Percentiles rank a stretch among this genome's conserved stretches.
These are phyloP conservation scores for Naganishia cerealis DNA, from an alignment of 1,284 basidiomycete genomes.

Conservation along the genomic window DNA sequence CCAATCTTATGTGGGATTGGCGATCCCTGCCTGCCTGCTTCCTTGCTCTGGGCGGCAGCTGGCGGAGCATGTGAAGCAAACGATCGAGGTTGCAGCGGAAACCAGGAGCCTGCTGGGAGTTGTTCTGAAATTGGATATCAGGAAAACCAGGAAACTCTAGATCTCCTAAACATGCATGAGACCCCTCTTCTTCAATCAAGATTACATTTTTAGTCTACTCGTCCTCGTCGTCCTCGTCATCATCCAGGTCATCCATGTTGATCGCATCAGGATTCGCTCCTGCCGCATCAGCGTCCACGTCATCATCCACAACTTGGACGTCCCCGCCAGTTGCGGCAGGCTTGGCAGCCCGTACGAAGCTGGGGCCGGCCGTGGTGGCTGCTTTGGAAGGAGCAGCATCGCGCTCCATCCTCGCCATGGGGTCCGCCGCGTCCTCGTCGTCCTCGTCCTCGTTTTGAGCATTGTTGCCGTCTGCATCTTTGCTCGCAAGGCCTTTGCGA, in stretches of 20 bases:
- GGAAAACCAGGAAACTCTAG: no score
- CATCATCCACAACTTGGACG: conserved; percentile 39
- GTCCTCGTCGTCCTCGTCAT: conserved; percentile 34
- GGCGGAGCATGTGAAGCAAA: no score
- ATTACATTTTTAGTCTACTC: conserved; percentile 6
- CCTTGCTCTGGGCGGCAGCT: no score
- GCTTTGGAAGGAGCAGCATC: conserved; percentile 65
- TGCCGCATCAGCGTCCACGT: conserved; percentile 37
- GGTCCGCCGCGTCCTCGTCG: conserved; percentile 57
- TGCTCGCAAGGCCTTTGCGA: conserved; percentile 56
- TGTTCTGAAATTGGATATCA: no score
- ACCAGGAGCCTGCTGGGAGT: no score
- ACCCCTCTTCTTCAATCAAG: neutral
- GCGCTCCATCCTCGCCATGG: conserved; percentile 60
- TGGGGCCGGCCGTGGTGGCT: conserved; percentile 58
- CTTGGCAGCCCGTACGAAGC: conserved; percentile 65
- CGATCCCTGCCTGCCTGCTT: no score
- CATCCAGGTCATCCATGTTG: conserved; percentile 51
- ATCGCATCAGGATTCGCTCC: conserved; percentile 53
- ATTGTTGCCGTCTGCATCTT: conserved; percentile 47
- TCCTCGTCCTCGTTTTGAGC: conserved; percentile 43
- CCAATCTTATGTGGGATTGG: no score
- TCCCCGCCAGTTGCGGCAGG: conserved; percentile 38
- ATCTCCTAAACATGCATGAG: no score
- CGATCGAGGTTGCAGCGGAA: no score